These are phyloP conservation scores for Cutaneotrichosporon arboriforme DNA, from an alignment of 1,284 basidiomycete species.

Conservation along the genomic window DNA sequence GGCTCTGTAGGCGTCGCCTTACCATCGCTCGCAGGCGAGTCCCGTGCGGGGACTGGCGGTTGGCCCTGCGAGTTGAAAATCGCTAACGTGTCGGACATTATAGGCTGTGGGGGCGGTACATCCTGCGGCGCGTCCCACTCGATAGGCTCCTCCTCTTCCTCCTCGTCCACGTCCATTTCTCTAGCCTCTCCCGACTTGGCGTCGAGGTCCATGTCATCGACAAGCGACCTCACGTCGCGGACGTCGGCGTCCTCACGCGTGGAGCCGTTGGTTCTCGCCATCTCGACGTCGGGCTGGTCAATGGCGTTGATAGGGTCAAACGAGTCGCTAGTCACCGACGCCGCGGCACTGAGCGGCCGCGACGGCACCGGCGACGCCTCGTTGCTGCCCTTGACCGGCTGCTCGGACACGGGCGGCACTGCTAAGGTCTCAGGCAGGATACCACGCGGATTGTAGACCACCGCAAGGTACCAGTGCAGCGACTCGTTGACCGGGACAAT, in stretches of 20 bases:
- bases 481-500: constrained; percentile 96
- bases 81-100: background rate
- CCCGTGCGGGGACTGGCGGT: background rate
- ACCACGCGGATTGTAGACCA: constrained; percentile 71
- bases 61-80: background rate
- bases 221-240: too few relatives aligned
- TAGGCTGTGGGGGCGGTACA: constrained; percentile 4
- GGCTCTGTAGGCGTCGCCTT: background rate
- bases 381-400: background rate
- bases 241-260: too few relatives aligned
- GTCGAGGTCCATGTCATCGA: too few relatives aligned
- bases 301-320: background rate
- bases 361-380: background rate
- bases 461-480: constrained; percentile 95
- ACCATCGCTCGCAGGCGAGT: background rate
- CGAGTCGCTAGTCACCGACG: too few relatives aligned
- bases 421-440: background rate
- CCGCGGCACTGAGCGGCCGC: too few relatives aligned
- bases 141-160: background rate
- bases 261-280: too few relatives aligned
- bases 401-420: background rate
- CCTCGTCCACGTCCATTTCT: background rate
- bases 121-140: background rate
- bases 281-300: background rate
- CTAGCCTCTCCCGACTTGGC: too few relatives aligned